Percentiles rank a stretch among this genome's conserved stretches.
Conservation (phyloP, 2,329 filamentous ascomycete species). For the Colletotrichum phormii region DNA sequence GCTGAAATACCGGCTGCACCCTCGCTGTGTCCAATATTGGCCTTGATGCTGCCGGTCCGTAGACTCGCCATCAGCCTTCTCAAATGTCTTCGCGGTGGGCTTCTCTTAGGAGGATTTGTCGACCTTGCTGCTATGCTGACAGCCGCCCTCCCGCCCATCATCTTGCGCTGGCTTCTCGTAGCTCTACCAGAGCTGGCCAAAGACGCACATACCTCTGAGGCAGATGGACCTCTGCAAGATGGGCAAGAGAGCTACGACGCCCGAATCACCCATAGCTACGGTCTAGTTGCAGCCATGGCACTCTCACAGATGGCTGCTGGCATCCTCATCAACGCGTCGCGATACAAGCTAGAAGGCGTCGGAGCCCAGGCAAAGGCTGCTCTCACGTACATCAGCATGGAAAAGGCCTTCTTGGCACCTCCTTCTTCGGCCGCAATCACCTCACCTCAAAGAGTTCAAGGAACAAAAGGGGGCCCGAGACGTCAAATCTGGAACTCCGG, state of each 20-base stretch:
- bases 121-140: slow-evolving; percentile 10
- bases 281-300: background rate
- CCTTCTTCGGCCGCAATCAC: background rate
- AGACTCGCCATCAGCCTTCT: background rate
- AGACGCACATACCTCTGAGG: background rate
- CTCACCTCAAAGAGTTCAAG: background rate
- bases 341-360: slow-evolving; percentile 1
- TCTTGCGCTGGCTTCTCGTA: slow-evolving; percentile 5
- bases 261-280: background rate
- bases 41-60: slow-evolving; percentile 1
- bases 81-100: background rate
- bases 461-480: background rate
- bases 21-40: slow-evolving; percentile 13
- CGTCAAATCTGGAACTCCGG: background rate
- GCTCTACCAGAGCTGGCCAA: background rate
- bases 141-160: background rate
- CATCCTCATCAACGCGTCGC: slow-evolving; percentile 2
- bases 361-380: slow-evolving; percentile 3
- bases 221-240: background rate
- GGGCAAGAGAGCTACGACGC: background rate
- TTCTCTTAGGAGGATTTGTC: background rate
- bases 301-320: slow-evolving; percentile 7
- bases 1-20: background rate
- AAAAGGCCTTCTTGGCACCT: background rate
- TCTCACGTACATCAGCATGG: slow-evolving; percentile 1